phyloP scores from a whole-genome alignment of 352 stramenopile species.

The Blastocystis sp. region DNA sequence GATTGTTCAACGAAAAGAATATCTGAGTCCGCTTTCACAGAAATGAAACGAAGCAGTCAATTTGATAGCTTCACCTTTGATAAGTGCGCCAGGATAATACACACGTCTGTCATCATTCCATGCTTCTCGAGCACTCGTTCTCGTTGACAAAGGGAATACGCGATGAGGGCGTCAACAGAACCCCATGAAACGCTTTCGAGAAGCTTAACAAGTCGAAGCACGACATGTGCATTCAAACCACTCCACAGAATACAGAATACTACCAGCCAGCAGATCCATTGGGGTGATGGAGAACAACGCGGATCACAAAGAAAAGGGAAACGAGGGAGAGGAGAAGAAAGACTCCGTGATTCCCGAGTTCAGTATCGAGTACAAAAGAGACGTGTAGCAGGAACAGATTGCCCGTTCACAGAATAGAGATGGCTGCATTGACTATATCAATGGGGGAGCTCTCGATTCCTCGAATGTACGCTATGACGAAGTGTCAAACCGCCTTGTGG shows the following conservation, averaged over 20 bases:
- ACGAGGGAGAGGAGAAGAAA: conserved; percentile 2
- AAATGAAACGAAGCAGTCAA: conserved; percentile 50
- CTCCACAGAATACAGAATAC: too few relatives aligned
- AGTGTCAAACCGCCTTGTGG: neutral
- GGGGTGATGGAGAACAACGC: neutral
- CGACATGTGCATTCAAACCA: too few relatives aligned
- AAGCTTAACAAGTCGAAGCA: too few relatives aligned
- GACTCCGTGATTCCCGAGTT: neutral
- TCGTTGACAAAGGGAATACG: too few relatives aligned
- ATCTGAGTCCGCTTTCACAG: neutral
- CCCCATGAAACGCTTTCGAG: too few relatives aligned
- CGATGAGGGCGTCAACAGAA: too few relatives aligned
- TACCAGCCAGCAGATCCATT: too few relatives aligned
- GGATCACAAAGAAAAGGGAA: neutral
- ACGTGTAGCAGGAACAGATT: neutral
- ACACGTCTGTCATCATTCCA: too few relatives aligned
- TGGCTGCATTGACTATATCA: neutral
- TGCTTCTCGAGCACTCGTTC: too few relatives aligned
- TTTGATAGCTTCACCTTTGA: conserved; percentile 17
- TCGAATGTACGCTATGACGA: neutral
- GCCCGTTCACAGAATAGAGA: conserved; percentile 3
- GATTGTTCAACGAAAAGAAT: conserved; percentile 1
- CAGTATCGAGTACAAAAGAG: conserved; percentile 17
- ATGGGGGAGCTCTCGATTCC: neutral
- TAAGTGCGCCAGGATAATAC: neutral